Evolutionary conservation across 2,329 filamentous ascomycete genomes (phyloP).

Genomic region (Ceratocystis harringtonii): DNA sequence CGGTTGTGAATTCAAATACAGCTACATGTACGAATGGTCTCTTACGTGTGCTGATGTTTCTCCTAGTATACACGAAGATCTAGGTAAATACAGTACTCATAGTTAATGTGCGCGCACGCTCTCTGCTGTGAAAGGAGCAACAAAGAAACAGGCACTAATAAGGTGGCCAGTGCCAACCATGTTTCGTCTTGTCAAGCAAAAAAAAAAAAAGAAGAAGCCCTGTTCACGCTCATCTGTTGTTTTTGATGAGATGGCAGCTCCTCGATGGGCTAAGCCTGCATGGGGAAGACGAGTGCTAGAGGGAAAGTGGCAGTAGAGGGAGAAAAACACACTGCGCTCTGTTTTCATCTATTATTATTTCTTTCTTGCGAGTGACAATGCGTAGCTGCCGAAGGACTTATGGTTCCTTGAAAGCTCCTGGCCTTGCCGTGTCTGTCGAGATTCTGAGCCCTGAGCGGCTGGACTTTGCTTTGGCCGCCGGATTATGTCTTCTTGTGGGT

Average conservation of each 20-base stretch:
- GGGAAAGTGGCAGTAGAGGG: neutral
- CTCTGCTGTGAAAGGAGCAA: neutral
- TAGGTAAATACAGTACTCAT: neutral
- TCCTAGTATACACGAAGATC: neutral
- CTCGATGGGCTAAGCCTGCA: too few species aligned
- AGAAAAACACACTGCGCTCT: too few species aligned
- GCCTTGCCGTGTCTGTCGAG: neutral
- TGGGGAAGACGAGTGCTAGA: neutral
- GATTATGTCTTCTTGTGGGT: neutral
- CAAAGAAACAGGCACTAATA: neutral
- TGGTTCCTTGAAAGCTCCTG: neutral
- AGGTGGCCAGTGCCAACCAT: constrained; percentile 3
- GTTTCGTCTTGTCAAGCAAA: neutral
- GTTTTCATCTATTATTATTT: neutral
- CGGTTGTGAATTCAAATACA: too few species aligned
- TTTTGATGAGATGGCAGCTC: too few species aligned
- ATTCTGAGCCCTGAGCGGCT: neutral
- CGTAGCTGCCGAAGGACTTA: neutral
- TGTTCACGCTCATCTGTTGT: too few species aligned
- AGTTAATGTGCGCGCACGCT: neutral
- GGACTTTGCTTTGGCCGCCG: neutral
- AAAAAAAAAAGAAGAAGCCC: neutral
- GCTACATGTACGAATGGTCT: too few species aligned
- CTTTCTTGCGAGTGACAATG: neutral
- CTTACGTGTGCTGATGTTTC: too few species aligned